These are phyloP conservation scores for Trichoderma atrobrunneum DNA, from an alignment of 2,329 filamentous ascomycete genomes.

Conservation along the genomic window DNA sequence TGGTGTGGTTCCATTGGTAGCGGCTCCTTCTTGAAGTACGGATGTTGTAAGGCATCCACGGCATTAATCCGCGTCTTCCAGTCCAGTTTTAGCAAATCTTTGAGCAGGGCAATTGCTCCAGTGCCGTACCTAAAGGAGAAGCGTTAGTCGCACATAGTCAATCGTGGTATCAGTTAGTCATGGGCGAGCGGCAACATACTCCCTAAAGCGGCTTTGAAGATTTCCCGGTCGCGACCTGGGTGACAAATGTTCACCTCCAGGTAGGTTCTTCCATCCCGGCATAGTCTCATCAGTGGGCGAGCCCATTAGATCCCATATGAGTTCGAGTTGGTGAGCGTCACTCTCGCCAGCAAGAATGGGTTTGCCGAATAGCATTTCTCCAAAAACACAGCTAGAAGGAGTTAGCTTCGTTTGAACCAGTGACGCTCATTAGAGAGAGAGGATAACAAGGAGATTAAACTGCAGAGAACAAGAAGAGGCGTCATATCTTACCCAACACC, in stretches of 20 bases:
- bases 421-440: not conserved
- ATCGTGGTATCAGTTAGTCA: not conserved
- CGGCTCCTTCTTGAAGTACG: slow-evolving; percentile 81
- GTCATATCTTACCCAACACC: slow-evolving; percentile 73
- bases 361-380: slow-evolving; percentile 92
- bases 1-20: slow-evolving; percentile 79
- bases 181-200: slow-evolving; percentile 44
- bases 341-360: slow-evolving; percentile 89
- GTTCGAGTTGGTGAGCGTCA: slow-evolving; percentile 83
- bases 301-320: slow-evolving; percentile 91
- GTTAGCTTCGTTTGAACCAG: slow-evolving; percentile 23
- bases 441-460: not conserved
- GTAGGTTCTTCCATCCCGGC: slow-evolving; percentile 83
- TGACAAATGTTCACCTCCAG: slow-evolving; percentile 73
- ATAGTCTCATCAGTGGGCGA: slow-evolving; percentile 86
- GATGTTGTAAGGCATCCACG: slow-evolving; percentile 86
- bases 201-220: slow-evolving; percentile 70
- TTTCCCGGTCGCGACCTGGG: slow-evolving; percentile 62
- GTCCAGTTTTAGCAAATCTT: slow-evolving; percentile 81
- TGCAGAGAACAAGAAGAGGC: not conserved
- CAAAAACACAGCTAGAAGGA: slow-evolving; percentile 83
- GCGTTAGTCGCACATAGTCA: slow-evolving; percentile 11
- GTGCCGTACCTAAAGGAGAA: slow-evolving; percentile 51
- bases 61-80: slow-evolving; percentile 89
- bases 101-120: slow-evolving; percentile 73